Conservation (phyloP, 257 asterid species). For the Solanum ossicruentum region DNA sequence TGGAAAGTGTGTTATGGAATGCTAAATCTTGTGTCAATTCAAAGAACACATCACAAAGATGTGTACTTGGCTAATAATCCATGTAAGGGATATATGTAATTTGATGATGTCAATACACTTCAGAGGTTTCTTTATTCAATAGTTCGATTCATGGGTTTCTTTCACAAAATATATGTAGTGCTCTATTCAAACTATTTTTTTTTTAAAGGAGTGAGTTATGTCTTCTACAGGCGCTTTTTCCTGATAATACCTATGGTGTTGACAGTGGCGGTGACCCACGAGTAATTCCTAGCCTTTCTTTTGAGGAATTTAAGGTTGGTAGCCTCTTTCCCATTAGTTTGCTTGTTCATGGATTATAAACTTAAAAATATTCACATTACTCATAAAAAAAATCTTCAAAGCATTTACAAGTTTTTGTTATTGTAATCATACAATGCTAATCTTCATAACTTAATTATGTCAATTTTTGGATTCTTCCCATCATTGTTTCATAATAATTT, state of each 20-base stretch:
- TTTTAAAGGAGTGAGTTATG: neutral
- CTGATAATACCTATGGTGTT: constrained; percentile 91
- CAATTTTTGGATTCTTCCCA: neutral
- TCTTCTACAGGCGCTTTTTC: constrained; percentile 74
- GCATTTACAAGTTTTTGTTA: neutral
- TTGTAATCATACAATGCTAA: neutral
- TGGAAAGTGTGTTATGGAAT: neutral
- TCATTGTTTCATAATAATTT: neutral
- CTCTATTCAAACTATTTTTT: neutral
- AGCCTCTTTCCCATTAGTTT: neutral
- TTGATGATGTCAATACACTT: neutral
- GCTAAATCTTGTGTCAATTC: neutral
- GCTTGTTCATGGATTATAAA: neutral
- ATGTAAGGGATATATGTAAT: neutral
- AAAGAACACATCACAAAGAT: neutral
- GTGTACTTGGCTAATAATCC: neutral
- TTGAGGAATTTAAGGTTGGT: constrained; percentile 85
- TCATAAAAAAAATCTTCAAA: neutral
- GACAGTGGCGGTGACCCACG: constrained; percentile 99
- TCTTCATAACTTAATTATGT: neutral
- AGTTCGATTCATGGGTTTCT: neutral
- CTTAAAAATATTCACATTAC: neutral
- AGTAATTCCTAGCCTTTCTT: constrained; percentile 83
- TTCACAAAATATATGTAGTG: neutral
- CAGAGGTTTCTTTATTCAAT: neutral